Evolutionary conservation across 2,329 filamentous ascomycete species (phyloP).

Genomic region (Aspergillus ustus): DNA sequence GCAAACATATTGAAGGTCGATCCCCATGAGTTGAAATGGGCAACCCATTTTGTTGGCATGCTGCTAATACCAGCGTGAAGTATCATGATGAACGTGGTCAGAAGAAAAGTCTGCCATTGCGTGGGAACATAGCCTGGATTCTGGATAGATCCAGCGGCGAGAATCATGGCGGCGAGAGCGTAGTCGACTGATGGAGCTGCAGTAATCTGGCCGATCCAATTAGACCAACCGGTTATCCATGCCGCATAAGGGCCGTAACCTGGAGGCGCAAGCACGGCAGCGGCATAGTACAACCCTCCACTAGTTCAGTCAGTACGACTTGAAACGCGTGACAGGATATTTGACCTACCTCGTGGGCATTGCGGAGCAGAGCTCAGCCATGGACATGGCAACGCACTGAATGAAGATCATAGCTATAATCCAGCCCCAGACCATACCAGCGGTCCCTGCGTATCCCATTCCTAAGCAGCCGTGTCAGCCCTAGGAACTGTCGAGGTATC

Average conservation of each 20-base stretch:
- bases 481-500: background rate
- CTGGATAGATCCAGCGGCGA: slow-evolving; percentile 70
- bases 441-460: slow-evolving; percentile 61
- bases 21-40: slow-evolving; percentile 70
- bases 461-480: slow-evolving; percentile 28
- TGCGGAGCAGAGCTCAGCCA: slow-evolving; percentile 73
- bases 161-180: slow-evolving; percentile 69
- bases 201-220: slow-evolving; percentile 71
- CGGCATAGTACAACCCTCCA: slow-evolving; percentile 74
- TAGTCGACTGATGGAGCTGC: slow-evolving; percentile 71
- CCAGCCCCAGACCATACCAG: slow-evolving; percentile 78
- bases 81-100: slow-evolving; percentile 70
- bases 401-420: slow-evolving; percentile 74
- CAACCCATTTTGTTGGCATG: slow-evolving; percentile 73
- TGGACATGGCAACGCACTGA: slow-evolving; percentile 69
- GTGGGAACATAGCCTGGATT: slow-evolving; percentile 69
- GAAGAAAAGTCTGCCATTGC: slow-evolving; percentile 69
- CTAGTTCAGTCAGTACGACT: slow-evolving; percentile 30
- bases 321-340: background rate
- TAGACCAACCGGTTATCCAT: slow-evolving; percentile 73
- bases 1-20: slow-evolving; percentile 73
- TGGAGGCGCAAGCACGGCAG: slow-evolving; percentile 70
- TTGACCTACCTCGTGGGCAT: slow-evolving; percentile 66
- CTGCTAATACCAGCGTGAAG: slow-evolving; percentile 70
- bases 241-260: slow-evolving; percentile 69